These are phyloP conservation scores for Lantana camara DNA, from an alignment of 257 asterid species.

Conservation along the genomic window DNA sequence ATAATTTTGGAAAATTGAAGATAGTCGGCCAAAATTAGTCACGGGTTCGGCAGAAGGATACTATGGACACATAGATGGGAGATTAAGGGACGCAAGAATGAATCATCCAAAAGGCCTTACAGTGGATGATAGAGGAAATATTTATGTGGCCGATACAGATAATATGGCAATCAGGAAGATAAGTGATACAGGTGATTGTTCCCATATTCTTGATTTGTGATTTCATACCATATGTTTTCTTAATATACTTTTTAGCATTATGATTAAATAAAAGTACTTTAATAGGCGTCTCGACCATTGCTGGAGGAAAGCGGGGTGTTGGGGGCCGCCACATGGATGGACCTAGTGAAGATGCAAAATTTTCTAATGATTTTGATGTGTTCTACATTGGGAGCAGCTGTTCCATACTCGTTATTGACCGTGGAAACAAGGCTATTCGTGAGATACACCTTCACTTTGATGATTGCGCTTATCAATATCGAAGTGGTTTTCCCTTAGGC, in stretches of 20 bases:
- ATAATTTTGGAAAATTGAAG: slow-evolving; percentile 31
- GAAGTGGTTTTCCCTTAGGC: slow-evolving; percentile 65
- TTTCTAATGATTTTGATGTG: slow-evolving; percentile 70
- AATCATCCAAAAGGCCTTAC: slow-evolving; percentile 78
- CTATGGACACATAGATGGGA: slow-evolving; percentile 71
- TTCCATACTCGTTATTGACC: slow-evolving; percentile 71
- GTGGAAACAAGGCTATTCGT: slow-evolving; percentile 68
- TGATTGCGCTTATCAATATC: slow-evolving; percentile 74
- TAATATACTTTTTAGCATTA: not conserved
- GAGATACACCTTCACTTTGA: slow-evolving; percentile 70
- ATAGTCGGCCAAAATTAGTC: slow-evolving; percentile 65
- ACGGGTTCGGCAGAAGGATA: slow-evolving; percentile 77
- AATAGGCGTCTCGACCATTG: slow-evolving; percentile 66
- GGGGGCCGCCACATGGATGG: slow-evolving; percentile 67
- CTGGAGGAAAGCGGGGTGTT: slow-evolving; percentile 65
- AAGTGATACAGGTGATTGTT: slow-evolving; percentile 55
- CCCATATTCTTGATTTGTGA: not conserved
- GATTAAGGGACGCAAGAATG: slow-evolving; percentile 65
- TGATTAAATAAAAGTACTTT: not conserved
- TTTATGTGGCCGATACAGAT: slow-evolving; percentile 69
- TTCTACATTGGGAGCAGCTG: slow-evolving; percentile 70
- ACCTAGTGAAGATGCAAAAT: slow-evolving; percentile 72
- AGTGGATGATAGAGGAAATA: slow-evolving; percentile 69
- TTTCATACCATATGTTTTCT: not conserved
- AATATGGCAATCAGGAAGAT: slow-evolving; percentile 80